These are phyloP conservation scores for Diphasiastrum complanatum DNA, from an alignment of 83 land plant species.

Conservation along the genomic window DNA sequence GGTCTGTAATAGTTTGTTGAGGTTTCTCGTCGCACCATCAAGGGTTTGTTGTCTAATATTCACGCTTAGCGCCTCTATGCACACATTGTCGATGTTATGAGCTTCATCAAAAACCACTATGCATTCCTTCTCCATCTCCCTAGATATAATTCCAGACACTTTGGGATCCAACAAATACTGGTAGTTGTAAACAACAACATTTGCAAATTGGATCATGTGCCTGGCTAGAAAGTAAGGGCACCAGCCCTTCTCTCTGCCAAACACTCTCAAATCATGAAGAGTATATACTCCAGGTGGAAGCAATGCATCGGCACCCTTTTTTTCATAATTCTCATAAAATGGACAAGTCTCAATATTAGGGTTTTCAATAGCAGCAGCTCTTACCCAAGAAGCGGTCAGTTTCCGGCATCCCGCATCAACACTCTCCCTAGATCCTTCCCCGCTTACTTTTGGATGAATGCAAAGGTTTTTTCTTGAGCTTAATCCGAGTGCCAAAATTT, in stretches of 20 bases:
- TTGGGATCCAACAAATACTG: slow-evolving; percentile 98
- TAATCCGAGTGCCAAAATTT: slow-evolving; percentile 74
- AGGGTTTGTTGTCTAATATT: slow-evolving; percentile 82
- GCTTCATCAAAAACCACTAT: slow-evolving; percentile 99
- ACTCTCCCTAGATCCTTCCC: slow-evolving; percentile 68
- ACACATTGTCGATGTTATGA: slow-evolving; percentile 97
- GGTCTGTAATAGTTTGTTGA: slow-evolving; percentile 59
- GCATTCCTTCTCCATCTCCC: slow-evolving; percentile 92
- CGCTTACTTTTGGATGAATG: slow-evolving; percentile 65
- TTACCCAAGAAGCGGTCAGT: slow-evolving; percentile 89
- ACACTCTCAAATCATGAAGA: slow-evolving; percentile 65
- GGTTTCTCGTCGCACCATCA: slow-evolving; percentile 80
- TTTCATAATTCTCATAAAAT: slow-evolving; percentile 70
- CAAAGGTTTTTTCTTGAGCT: slow-evolving; percentile 95
- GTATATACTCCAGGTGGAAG: slow-evolving; percentile 95
- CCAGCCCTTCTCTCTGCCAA: slow-evolving; percentile 83
- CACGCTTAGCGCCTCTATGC: slow-evolving; percentile 98
- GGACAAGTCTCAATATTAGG: slow-evolving; percentile 53
- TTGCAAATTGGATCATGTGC: slow-evolving; percentile 85
- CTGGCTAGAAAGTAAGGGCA: slow-evolving; percentile 97
- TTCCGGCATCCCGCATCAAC: slow-evolving; percentile 91
- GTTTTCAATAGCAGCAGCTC: slow-evolving; percentile 58
- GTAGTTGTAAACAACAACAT: slow-evolving; percentile 92
- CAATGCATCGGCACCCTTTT: slow-evolving; percentile 39
- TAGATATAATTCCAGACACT: slow-evolving; percentile 89